Evolutionary conservation across 805 yeast species (phyloP).

Genomic region (Metahyphopichia silvanorum): DNA sequence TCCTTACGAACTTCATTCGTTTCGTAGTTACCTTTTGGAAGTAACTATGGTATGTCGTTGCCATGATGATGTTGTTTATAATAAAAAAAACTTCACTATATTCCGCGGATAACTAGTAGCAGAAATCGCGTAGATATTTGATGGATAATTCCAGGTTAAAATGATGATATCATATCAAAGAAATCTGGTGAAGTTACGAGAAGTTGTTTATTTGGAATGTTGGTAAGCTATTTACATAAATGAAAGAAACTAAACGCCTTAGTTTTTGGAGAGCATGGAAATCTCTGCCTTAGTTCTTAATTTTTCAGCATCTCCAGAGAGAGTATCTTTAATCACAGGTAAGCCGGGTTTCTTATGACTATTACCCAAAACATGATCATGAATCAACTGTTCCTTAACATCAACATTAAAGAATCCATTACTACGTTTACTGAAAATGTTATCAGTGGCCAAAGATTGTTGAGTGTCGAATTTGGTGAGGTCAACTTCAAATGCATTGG

Average conservation of each 20-base stretch:
- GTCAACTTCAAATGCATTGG: constrained; percentile 50
- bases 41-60: constrained; percentile 18
- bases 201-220: no score
- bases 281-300: constrained; percentile 35
- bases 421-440: constrained; percentile 25
- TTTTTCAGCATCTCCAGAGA: constrained; percentile 37
- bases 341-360: constrained; percentile 42
- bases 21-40: constrained; percentile 29
- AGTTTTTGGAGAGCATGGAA: constrained; percentile 21
- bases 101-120: no score
- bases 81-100: no score
- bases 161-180: no score
- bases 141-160: no score
- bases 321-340: constrained; percentile 31
- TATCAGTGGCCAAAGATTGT: constrained; percentile 31
- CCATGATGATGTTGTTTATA: not conserved
- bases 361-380: constrained; percentile 37
- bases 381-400: constrained; percentile 29
- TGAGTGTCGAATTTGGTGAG: constrained; percentile 31
- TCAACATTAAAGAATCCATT: constrained; percentile 25
- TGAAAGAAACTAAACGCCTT: not conserved
- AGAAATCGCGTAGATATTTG: no score
- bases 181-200: no score
- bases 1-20: constrained; percentile 33
- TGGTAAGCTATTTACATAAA: constrained; percentile 4